Evolutionary conservation across 164 flowering plant genomes (phyloP), one percentile per base, ranked within the genome.

Genomic region (Sedum album): DNA sequence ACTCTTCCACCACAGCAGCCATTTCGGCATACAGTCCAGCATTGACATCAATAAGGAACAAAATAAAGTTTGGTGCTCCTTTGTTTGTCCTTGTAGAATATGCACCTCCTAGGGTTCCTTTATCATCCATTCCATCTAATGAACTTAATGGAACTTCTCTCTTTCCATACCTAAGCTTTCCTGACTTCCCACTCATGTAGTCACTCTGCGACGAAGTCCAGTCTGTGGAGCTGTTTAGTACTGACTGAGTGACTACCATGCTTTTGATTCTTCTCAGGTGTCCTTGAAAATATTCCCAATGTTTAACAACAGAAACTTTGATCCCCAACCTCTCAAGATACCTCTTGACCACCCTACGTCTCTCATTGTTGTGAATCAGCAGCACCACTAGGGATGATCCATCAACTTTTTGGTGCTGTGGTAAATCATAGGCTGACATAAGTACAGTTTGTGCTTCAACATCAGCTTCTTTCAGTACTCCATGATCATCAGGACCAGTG

Each of bases 291-390:
- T 75, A 57, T 25, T 85, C 80, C 80, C 72, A 77, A 60, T 70
- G 65, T 13, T 71, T 76, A 3, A 80, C 63, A 15, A 68, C 77
- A 21, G 73, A 68, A 0, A 84, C 85, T 73, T 78, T 83, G 1
- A 89, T 68, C 8, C 94, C 89, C 0, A 71, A 70, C 9, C 62
- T 67, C 65, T 79, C 76, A 77, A 89, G 74, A 78, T 78, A 86
- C 1, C 66, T 85, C 18, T 76, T 67, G 2, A 73, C 26, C 13
- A 85, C 66, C 42, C 71, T 72, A 65, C 84, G 77, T 41, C 85
- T 76, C 68, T 82, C 87, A 0, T 79, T 72, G 11, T 83, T 79
- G 41, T 75, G 46, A 41, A 88, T 78, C 63, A 90, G 65, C 62
- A 91, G 84, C 0, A 91, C 74, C 23, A 81, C 82, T 2, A 39